These are phyloP conservation scores for Talaromyces adpressus DNA, from an alignment of 495 filamentous ascomycete genomes.

Conservation along the genomic window DNA sequence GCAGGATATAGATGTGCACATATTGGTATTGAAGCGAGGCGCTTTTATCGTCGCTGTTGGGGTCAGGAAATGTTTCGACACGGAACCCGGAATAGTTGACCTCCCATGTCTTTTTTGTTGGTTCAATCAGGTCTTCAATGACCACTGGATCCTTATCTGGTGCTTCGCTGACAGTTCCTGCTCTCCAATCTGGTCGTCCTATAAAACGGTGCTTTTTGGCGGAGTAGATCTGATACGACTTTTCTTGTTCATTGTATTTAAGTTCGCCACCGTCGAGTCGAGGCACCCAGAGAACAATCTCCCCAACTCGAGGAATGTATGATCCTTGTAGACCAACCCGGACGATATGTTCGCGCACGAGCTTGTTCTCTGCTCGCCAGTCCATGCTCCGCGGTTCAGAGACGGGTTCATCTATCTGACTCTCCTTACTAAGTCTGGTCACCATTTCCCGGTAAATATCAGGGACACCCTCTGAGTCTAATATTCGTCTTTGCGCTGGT, in stretches of 20 bases:
- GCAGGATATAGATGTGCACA: conserved; percentile 44
- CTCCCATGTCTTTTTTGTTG: conserved; percentile 25
- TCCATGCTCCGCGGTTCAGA: conserved; percentile 44
- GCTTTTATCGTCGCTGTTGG: conserved; percentile 41
- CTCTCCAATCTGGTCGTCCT: conserved; percentile 45
- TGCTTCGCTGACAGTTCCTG: conserved; percentile 47
- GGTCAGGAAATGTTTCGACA: conserved; percentile 48
- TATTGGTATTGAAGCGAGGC: conserved; percentile 47
- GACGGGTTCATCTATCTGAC: conserved; percentile 34
- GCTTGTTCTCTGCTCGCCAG: conserved; percentile 40
- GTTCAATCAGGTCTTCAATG: conserved; percentile 36
- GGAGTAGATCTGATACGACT: conserved; percentile 27
- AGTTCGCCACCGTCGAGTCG: conserved; percentile 31
- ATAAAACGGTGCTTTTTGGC: conserved; percentile 18
- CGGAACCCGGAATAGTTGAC: conserved; percentile 52
- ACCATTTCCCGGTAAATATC: conserved; percentile 45
- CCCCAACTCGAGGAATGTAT: conserved; percentile 49
- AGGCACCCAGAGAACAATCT: conserved; percentile 49
- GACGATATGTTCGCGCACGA: conserved; percentile 26
- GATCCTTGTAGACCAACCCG: conserved; percentile 34
- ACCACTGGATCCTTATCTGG: conserved; percentile 29
- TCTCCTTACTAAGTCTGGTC: conserved; percentile 35
- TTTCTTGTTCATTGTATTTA: conserved; percentile 20
- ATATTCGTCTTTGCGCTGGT: not conserved
- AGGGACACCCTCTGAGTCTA: conserved; percentile 36